Base-by-base conservation (phyloP, 2,329 filamentous ascomycete genomes). In the Fusarium incarnatum region DNA sequence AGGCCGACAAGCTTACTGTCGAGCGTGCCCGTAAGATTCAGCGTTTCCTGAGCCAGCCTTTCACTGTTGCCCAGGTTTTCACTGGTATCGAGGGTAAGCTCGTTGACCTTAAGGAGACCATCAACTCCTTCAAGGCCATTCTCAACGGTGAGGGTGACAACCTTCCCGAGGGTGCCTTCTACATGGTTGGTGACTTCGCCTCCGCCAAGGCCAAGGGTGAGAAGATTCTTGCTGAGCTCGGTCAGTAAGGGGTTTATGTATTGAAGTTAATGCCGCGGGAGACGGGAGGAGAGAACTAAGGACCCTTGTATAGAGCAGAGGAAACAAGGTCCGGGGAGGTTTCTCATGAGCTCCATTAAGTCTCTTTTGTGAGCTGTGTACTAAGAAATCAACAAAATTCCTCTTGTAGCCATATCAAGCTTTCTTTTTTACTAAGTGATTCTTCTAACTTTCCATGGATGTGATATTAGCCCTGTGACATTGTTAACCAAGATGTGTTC, bases 21-120 rank as follows among this genome's bases (percentile, higher is more conserved):
- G 96, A 99, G 92, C 96, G 96, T 91, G 96, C 96, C 85, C 95
- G 96, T 89, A 98, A 98, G 91, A 92, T 99, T 83, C 96, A 99
- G 90, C 93, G 94, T 92, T 99, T 99, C 94, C 89, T 99, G 89
- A 93, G 90, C 85, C 96, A 99, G 89, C 96, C 96, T 82, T 99
- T 99, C 91, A 96, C 96, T 78, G 96, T 91, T 71, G 89, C 87
- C 75, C 86, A 90, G 81, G 89, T 94, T 79, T 94, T 94, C 90
- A 94, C 92, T 84, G 88, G 88, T 86, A 98, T 98, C 83, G 93
- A 98, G 91, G 96, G 96, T 85, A 89, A 90, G 85, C 92, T 99
- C 77, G 96, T 99, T 79, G 94, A 98, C 85, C 88, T 99, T 77
- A 98, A 99, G 93, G 94, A 97, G 84, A 99, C 96, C 82, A 98